phyloP scores from a whole-genome alignment of 2,329 filamentous ascomycete genomes.

The Ceratocystis cubensis region DNA sequence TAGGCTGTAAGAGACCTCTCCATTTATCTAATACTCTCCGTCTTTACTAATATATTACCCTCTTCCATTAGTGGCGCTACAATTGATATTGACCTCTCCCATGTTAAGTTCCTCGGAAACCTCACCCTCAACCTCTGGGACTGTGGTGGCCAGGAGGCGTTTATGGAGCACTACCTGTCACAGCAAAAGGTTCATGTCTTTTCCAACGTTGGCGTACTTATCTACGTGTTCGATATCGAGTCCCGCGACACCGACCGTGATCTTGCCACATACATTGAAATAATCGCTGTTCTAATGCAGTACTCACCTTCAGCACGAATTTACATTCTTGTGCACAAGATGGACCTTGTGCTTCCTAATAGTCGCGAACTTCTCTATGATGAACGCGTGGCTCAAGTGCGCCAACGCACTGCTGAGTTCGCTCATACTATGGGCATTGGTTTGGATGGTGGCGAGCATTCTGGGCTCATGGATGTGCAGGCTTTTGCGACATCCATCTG shows the following conservation, averaged over 20 bases:
- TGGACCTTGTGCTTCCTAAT: constrained; percentile 80
- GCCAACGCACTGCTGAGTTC: constrained; percentile 54
- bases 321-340: constrained; percentile 96
- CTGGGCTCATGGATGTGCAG: constrained; percentile 49
- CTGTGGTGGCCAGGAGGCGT: constrained; percentile 95
- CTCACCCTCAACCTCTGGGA: constrained; percentile 97
- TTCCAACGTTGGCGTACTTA: constrained; percentile 87
- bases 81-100: constrained; percentile 95
- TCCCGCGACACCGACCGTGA: constrained; percentile 89
- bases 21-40: background rate
- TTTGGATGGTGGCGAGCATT: constrained; percentile 26
- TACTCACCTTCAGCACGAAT: constrained; percentile 71
- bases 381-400: constrained; percentile 65
- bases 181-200: constrained; percentile 95
- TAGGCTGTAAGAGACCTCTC: constrained; percentile 45
- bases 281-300: constrained; percentile 78
- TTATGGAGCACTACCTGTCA: constrained; percentile 96
- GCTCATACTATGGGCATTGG: constrained; percentile 19
- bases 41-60: background rate
- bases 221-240: constrained; percentile 99
- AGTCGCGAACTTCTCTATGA: constrained; percentile 73
- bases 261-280: constrained; percentile 79
- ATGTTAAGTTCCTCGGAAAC: constrained; percentile 98
- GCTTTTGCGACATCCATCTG: constrained; percentile 95
- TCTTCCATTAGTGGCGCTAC: constrained; percentile 56